Percentiles rank a stretch among this genome's conserved stretches.
Conservation (phyloP, 2,329 filamentous ascomycete genomes). For the Aspergillus caelatus region DNA sequence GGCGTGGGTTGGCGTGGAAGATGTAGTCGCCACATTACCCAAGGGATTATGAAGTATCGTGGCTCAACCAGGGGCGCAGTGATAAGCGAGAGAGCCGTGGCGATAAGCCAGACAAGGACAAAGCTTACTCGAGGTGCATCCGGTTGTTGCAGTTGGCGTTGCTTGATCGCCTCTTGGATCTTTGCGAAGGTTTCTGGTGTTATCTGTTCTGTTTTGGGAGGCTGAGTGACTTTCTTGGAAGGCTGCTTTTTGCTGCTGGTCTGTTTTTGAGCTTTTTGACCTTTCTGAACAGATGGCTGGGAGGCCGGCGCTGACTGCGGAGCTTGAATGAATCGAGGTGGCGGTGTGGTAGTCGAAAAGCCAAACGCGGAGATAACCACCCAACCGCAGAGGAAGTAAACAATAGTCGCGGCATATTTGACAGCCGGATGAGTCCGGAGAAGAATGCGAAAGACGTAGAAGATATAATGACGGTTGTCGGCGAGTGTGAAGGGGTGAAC, state of each 20-base stretch:
- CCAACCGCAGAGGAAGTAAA: slow-evolving; percentile 74
- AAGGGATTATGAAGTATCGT: slow-evolving; percentile 92
- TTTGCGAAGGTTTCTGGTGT: slow-evolving; percentile 32
- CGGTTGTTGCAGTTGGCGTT: slow-evolving; percentile 33
- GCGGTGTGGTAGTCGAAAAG: slow-evolving; percentile 34
- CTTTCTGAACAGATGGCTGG: slow-evolving; percentile 16
- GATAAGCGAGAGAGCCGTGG: slow-evolving; percentile 76
- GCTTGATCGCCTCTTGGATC: slow-evolving; percentile 32
- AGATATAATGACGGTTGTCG: slow-evolving; percentile 96
- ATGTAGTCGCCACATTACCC: slow-evolving; percentile 88
- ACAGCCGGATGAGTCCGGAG: slow-evolving; percentile 67
- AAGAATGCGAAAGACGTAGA: slow-evolving; percentile 88
- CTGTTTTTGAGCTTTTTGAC: slow-evolving; percentile 22
- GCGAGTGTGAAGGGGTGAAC: slow-evolving; percentile 94
- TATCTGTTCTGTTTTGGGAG: slow-evolving; percentile 22
- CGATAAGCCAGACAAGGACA: slow-evolving; percentile 64
- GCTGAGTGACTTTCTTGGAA: slow-evolving; percentile 20
- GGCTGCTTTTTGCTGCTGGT: slow-evolving; percentile 24
- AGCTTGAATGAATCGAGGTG: slow-evolving; percentile 24
- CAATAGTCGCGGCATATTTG: slow-evolving; percentile 67
- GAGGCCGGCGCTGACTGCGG: slow-evolving; percentile 18
- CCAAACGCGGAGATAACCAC: slow-evolving; percentile 67
- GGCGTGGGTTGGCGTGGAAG: slow-evolving; percentile 57
- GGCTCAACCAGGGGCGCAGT: slow-evolving; percentile 93
- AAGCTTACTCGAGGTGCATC: slow-evolving; percentile 52